Conservation (phyloP, 2,329 filamentous ascomycete genomes). For the Lecanicillium sp. region DNA sequence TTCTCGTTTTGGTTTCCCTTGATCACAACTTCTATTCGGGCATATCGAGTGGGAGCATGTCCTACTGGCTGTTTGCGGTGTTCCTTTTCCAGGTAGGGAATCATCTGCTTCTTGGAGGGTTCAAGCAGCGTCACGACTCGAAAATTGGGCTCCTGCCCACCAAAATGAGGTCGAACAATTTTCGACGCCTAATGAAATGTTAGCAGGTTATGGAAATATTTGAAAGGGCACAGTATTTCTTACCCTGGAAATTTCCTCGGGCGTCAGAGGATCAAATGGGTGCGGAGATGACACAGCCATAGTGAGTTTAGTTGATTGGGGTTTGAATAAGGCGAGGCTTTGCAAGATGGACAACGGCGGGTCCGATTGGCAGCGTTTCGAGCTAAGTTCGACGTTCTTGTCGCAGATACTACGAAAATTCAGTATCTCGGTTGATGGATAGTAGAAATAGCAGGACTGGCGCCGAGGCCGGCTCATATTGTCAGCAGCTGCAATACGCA, state of each 20-base stretch:
- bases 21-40: slow-evolving; percentile 33
- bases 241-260: slow-evolving; percentile 22
- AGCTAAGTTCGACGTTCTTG: not conserved
- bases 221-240: not conserved
- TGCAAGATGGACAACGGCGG: not conserved
- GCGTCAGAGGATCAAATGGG: slow-evolving; percentile 23
- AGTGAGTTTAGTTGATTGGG: not conserved
- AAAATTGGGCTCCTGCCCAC: slow-evolving; percentile 31
- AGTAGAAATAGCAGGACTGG: not conserved
- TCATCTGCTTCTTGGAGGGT: slow-evolving; percentile 42
- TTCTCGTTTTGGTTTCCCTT: slow-evolving; percentile 13
- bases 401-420: not conserved
- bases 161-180: slow-evolving; percentile 20
- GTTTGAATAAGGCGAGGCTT: not conserved
- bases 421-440: not conserved
- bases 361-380: not conserved
- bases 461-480: not conserved
- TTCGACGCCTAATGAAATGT: slow-evolving; percentile 18
- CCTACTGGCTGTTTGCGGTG: slow-evolving; percentile 19
- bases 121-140: slow-evolving; percentile 45
- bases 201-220: not conserved
- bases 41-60: slow-evolving; percentile 26
- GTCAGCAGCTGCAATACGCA: not conserved
- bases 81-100: slow-evolving; percentile 38
- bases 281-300: slow-evolving; percentile 14